phyloP scores from a whole-genome alignment of 1,139 yeast genomes.

The Kurtzmaniella quercitrusa region DNA sequence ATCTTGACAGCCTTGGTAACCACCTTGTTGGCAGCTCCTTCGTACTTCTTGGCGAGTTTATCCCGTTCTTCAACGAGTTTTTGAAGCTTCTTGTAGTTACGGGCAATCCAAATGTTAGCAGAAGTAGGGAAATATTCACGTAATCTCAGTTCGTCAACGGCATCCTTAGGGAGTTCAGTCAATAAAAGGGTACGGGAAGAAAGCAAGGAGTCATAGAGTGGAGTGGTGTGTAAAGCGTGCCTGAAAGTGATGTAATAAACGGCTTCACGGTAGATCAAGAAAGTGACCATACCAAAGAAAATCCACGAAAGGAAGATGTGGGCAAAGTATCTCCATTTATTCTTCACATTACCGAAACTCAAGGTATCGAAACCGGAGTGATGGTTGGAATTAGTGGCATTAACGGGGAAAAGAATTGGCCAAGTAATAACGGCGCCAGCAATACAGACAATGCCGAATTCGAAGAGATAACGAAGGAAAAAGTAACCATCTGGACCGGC shows the following conservation, averaged over 20 bases:
- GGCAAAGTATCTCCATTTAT: constrained; percentile 61
- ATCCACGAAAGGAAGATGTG: constrained; percentile 72
- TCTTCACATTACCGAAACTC: constrained; percentile 58
- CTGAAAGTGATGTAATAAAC: constrained; percentile 63
- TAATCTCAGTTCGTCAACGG: constrained; percentile 48
- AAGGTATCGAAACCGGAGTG: constrained; percentile 55
- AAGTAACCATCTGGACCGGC: constrained; percentile 83
- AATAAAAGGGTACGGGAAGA: constrained; percentile 66
- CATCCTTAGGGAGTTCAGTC: constrained; percentile 53
- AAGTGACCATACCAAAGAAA: constrained; percentile 55
- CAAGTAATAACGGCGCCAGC: constrained; percentile 63
- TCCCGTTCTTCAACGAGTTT: constrained; percentile 54
- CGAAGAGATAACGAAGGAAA: constrained; percentile 70
- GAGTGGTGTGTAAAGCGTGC: constrained; percentile 66
- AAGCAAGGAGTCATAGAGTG: constrained; percentile 61
- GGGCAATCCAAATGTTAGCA: constrained; percentile 57
- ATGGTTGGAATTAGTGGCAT: constrained; percentile 72
- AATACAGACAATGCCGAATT: constrained; percentile 54
- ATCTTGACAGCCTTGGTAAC: constrained; percentile 53
- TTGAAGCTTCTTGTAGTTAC: constrained; percentile 51
- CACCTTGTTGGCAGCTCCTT: constrained; percentile 52
- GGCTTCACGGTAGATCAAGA: constrained; percentile 66
- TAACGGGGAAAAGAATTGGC: constrained; percentile 83
- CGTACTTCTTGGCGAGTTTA: constrained; percentile 52
- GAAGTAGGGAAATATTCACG: constrained; percentile 59